Evolutionary conservation across 2,329 filamentous ascomycete species (phyloP).

Genomic region (Ophiocordyceps camponoti-leonardi): DNA sequence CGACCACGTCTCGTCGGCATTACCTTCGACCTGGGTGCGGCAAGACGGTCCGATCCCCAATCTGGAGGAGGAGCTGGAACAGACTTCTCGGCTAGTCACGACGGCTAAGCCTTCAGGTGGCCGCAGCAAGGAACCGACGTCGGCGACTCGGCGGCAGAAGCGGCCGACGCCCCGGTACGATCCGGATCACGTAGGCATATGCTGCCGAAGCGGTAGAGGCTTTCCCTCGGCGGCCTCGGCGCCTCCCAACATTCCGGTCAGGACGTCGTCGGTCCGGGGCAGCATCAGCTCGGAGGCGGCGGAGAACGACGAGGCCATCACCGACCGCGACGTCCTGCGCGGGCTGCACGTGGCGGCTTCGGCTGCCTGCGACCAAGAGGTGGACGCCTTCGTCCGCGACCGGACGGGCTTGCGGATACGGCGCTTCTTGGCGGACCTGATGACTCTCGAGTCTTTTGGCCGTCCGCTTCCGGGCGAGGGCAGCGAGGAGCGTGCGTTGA

Average conservation of each 20-base stretch:
- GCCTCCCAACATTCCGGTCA: conserved; percentile 16
- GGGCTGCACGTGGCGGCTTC: conserved; percentile 37
- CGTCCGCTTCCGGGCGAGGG: conserved; percentile 10
- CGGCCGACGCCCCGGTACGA: conserved; percentile 2
- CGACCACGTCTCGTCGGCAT: background rate
- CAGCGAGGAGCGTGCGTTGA: conserved; percentile 9
- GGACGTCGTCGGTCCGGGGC: conserved; percentile 16
- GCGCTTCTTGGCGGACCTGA: conserved; percentile 36
- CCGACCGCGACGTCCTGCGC: conserved; percentile 33
- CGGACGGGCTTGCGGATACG: conserved; percentile 35
- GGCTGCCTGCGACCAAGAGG: conserved; percentile 35
- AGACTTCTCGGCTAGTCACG: background rate
- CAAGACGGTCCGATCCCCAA: background rate
- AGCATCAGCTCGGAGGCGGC: conserved; percentile 6
- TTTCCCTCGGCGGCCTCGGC: conserved; percentile 8
- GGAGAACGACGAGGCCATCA: conserved; percentile 20
- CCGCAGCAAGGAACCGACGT: background rate
- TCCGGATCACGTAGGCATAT: conserved; percentile 9
- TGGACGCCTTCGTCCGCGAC: conserved; percentile 32
- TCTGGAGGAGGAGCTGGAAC: background rate
- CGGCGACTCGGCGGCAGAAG: background rate
- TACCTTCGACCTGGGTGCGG: conserved; percentile 1
- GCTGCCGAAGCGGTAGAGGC: conserved; percentile 11
- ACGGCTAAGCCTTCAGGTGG: background rate
- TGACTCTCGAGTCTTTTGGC: conserved; percentile 28